phyloP scores from a whole-genome alignment of 2,329 filamentous ascomycete genomes.

The Calycina marina region DNA sequence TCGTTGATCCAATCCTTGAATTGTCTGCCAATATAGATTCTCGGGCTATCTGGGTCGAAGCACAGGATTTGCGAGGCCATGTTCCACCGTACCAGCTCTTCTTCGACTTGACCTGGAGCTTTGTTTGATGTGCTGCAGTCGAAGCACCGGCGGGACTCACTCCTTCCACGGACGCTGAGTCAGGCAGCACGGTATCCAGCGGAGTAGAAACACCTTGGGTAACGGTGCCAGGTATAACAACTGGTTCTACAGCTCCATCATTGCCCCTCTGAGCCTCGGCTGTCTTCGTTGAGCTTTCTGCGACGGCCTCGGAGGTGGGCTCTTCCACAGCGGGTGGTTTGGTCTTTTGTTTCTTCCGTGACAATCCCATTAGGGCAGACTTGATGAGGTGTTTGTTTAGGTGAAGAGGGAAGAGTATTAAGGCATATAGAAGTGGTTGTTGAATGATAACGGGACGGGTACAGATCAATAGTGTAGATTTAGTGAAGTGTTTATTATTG shows the following conservation, averaged over 20 bases:
- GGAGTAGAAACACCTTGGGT: constrained; percentile 2
- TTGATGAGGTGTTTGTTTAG: no score
- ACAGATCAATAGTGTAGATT: no score
- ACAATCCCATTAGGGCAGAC: constrained; percentile 19
- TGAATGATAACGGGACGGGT: no score
- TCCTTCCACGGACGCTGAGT: no score
- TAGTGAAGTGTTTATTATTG: no score
- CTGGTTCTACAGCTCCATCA: not conserved
- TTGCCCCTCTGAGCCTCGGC: constrained; percentile 3
- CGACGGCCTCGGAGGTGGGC: constrained; percentile 2
- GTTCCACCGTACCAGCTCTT: constrained; percentile 43
- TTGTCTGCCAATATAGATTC: constrained; percentile 43
- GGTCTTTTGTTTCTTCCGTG: constrained; percentile 17
- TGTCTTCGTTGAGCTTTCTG: constrained; percentile 4
- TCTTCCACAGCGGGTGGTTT: constrained; percentile 13
- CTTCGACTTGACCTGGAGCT: constrained; percentile 14
- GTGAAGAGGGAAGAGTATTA: no score
- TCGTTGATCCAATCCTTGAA: constrained; percentile 13
- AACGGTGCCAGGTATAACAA: not conserved
- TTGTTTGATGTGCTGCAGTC: no score
- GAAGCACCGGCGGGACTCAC: no score
- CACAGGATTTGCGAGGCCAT: constrained; percentile 43
- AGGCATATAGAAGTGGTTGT: no score
- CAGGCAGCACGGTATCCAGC: constrained; percentile 4
- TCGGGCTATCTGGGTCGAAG: constrained; percentile 44